Evolutionary conservation across 306 rosid genomes (phyloP).

Genomic region (Prunus armeniaca): DNA sequence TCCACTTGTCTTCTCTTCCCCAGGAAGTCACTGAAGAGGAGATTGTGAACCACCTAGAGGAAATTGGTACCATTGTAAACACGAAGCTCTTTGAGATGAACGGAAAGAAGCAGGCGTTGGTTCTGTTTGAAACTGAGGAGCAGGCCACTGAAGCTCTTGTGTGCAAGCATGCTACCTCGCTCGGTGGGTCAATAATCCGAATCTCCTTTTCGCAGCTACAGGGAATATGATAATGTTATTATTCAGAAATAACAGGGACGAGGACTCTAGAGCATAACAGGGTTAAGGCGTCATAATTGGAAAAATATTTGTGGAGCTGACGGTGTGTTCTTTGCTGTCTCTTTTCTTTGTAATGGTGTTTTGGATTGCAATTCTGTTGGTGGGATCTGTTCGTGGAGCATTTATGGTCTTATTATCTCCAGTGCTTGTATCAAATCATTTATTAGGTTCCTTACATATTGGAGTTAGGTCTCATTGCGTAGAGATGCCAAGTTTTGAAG

Average conservation of each 20-base stretch:
- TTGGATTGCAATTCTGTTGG: constrained; percentile 47
- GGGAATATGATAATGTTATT: constrained; percentile 42
- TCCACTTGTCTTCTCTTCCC: constrained; percentile 90
- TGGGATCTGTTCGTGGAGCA: constrained; percentile 32
- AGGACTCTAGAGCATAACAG: constrained; percentile 40
- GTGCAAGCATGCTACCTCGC: constrained; percentile 89
- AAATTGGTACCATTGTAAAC: constrained; percentile 70
- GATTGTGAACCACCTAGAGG: constrained; percentile 71
- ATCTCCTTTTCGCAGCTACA: constrained; percentile 97
- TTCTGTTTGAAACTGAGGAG: constrained; percentile 89
- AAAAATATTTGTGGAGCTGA: constrained; percentile 48
- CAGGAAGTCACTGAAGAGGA: constrained; percentile 89
- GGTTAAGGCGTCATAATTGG: constrained; percentile 49
- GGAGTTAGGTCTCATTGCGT: constrained; percentile 38
- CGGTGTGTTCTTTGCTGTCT: constrained; percentile 35
- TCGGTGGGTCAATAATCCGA: constrained; percentile 72
- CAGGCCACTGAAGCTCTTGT: constrained; percentile 96
- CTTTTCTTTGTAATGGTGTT: constrained; percentile 53
- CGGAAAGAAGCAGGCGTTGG: constrained; percentile 93
- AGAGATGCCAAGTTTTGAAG: constrained; percentile 35
- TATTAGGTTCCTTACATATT: constrained; percentile 38
- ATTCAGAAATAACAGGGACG: constrained; percentile 28
- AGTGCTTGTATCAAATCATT: constrained; percentile 40
- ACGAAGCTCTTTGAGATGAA: constrained; percentile 94
- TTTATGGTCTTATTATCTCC: constrained; percentile 33